These are phyloP conservation scores for Trypanosomatidae sp. DNA, from an alignment of 208 protist genomes.

Conservation along the genomic window DNA sequence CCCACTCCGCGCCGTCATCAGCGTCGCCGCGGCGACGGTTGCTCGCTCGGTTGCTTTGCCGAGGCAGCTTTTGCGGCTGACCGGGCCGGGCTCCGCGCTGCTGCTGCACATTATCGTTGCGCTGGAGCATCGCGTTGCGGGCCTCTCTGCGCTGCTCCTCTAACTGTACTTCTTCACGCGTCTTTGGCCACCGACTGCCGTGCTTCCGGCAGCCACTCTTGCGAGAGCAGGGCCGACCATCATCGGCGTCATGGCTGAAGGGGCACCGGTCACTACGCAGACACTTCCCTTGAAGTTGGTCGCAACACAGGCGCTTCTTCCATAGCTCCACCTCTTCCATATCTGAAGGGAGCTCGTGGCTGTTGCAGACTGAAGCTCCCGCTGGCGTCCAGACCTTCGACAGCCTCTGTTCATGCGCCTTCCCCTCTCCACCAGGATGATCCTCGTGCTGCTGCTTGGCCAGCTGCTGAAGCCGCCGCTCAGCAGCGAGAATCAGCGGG, in stretches of 20 bases:
- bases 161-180: conserved; percentile 21
- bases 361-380: background rate
- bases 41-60: background rate
- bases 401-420: background rate
- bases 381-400: background rate
- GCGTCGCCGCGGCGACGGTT: conserved; percentile 3
- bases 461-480: conserved; percentile 49
- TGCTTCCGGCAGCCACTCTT: conserved; percentile 60
- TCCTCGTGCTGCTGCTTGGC: conserved; percentile 8
- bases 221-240: conserved; percentile 66
- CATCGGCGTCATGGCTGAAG: conserved; percentile 73
- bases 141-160: conserved; percentile 17
- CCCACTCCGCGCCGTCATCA: conserved; percentile 19
- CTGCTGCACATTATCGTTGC: conserved; percentile 14
- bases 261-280: conserved; percentile 38
- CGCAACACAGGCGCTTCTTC: conserved; percentile 69
- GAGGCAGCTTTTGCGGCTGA: conserved; percentile 3
- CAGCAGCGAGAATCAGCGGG: conserved; percentile 73
- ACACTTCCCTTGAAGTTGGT: conserved; percentile 51
- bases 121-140: conserved; percentile 10
- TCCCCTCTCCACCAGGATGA: background rate
- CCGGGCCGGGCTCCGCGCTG: conserved; percentile 1
- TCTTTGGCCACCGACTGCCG: conserved; percentile 57
- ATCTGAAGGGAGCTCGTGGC: background rate
- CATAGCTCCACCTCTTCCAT: conserved; percentile 60